phyloP scores from a whole-genome alignment of 164 flowering plant genomes.

The Vitis labrusca region DNA sequence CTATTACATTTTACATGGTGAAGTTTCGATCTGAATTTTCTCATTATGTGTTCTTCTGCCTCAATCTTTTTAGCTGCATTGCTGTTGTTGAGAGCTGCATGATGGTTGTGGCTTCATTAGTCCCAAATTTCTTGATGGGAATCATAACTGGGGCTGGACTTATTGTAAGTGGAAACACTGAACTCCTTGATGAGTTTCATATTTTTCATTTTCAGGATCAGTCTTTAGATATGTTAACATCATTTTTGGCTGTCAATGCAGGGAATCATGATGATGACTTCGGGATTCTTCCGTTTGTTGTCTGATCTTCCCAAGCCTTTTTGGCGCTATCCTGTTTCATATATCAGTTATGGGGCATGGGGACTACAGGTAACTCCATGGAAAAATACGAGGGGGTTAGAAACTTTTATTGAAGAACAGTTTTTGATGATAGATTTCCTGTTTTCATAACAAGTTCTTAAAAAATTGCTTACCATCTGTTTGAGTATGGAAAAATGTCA shows the following conservation, averaged over 20 bases:
- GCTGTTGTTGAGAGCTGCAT: conserved; percentile 67
- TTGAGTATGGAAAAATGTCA: no score
- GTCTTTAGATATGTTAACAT: no score
- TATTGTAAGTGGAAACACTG: no score
- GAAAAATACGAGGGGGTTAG: no score
- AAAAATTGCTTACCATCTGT: no score
- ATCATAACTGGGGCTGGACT: background rate
- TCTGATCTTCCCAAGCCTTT: conserved; percentile 23
- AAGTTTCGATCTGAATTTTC: conserved; percentile 42
- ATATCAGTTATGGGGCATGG: conserved; percentile 27
- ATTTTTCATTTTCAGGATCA: no score
- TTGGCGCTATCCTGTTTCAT: conserved; percentile 37
- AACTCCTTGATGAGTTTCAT: no score
- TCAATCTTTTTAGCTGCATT: conserved; percentile 40
- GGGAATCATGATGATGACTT: no score
- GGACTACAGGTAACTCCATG: conserved; percentile 13
- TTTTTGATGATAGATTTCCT: no score
- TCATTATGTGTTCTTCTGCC: conserved; percentile 29
- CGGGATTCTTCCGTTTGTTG: no score
- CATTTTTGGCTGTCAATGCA: background rate
- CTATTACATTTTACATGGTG: conserved; percentile 58
- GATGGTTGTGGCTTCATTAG: conserved; percentile 75
- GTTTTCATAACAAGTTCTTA: background rate
- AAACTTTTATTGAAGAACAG: no score
- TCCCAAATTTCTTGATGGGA: conserved; percentile 70